Evolutionary conservation across 148 eudicot species (phyloP).

Genomic region (Fagopyrum tataricum): DNA sequence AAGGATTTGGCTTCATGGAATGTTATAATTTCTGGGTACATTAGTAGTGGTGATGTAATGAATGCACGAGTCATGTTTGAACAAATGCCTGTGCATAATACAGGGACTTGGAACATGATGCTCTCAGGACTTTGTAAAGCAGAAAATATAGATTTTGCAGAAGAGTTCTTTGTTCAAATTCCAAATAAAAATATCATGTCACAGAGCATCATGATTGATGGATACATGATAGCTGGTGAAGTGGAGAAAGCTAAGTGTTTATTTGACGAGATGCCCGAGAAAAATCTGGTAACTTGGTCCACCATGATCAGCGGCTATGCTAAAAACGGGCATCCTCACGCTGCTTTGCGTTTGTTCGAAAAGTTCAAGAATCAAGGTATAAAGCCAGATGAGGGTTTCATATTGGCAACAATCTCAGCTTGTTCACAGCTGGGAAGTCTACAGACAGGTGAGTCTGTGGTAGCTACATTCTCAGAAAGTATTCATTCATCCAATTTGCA

Average conservation of each 20-base stretch:
- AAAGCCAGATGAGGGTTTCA: conserved; percentile 58
- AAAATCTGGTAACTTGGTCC: conserved; percentile 65
- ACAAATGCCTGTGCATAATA: conserved; percentile 14
- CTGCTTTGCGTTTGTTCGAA: conserved; percentile 41
- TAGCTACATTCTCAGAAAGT: conserved; percentile 41
- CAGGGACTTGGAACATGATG: conserved; percentile 16
- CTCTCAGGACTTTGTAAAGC: conserved; percentile 21
- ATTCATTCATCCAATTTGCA: conserved; percentile 27
- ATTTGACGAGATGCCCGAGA: conserved; percentile 54
- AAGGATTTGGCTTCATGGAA: conserved; percentile 34
- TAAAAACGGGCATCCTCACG: conserved; percentile 40
- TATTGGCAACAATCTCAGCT: conserved; percentile 41
- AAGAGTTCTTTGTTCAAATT: conserved; percentile 17
- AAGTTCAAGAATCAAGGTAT: conserved; percentile 41
- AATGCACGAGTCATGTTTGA: conserved; percentile 21
- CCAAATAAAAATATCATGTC: conserved; percentile 18
- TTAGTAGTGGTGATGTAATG: conserved; percentile 15
- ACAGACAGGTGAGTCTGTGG: conserved; percentile 34
- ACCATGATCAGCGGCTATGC: conserved; percentile 51
- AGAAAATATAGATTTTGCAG: conserved; percentile 13
- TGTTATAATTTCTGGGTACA: conserved; percentile 28
- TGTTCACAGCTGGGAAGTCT: conserved; percentile 48
- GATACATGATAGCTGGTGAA: conserved; percentile 46
- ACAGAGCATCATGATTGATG: conserved; percentile 51
- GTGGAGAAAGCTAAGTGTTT: conserved; percentile 42